These are phyloP conservation scores for Gliomastix tumulicola DNA, from an alignment of 2,329 filamentous ascomycete species.

Conservation along the genomic window DNA sequence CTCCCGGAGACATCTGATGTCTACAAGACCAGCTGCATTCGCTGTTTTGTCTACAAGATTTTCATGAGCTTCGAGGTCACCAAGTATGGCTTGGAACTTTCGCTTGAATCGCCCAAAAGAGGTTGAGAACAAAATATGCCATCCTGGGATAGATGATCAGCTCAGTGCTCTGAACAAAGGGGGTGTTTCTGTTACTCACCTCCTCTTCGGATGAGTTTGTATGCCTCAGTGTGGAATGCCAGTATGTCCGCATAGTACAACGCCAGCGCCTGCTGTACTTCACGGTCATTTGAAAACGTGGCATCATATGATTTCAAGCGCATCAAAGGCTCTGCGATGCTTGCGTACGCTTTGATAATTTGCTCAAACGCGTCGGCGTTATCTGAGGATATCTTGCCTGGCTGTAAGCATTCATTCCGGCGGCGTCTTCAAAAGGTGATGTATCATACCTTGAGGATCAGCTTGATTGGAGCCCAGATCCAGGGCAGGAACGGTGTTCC, in stretches of 20 bases:
- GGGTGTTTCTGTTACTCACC: conserved; percentile 14
- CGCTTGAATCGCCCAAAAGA: conserved; percentile 30
- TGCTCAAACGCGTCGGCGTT: conserved; percentile 31
- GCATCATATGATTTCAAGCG: conserved; percentile 26
- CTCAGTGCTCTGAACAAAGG: no score
- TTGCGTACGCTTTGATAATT: conserved; percentile 28
- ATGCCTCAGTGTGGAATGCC: conserved; percentile 36
- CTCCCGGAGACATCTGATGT: no score
- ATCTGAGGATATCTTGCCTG: conserved; percentile 17
- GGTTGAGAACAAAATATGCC: conserved; percentile 23
- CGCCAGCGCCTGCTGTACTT: conserved; percentile 32
- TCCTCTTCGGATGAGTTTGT: conserved; percentile 32
- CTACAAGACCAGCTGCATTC: no score
- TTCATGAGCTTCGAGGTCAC: conserved; percentile 20
- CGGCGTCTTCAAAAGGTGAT: not conserved
- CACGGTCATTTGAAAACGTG: conserved; percentile 16
- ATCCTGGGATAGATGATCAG: conserved; percentile 17
- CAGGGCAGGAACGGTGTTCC: conserved; percentile 36
- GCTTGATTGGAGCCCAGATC: conserved; percentile 37
- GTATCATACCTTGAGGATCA: conserved; percentile 18
- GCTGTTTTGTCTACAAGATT: conserved; percentile 22
- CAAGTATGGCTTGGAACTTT: conserved; percentile 22
- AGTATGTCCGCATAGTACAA: conserved; percentile 41
- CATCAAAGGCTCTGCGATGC: conserved; percentile 27
- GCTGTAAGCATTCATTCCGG: no score